A percentile compares a stretch with the other conserved stretches of the same genome.
Conservation (phyloP, 1,284 basidiomycete species). For the Cryptococcus sp. region DNA sequence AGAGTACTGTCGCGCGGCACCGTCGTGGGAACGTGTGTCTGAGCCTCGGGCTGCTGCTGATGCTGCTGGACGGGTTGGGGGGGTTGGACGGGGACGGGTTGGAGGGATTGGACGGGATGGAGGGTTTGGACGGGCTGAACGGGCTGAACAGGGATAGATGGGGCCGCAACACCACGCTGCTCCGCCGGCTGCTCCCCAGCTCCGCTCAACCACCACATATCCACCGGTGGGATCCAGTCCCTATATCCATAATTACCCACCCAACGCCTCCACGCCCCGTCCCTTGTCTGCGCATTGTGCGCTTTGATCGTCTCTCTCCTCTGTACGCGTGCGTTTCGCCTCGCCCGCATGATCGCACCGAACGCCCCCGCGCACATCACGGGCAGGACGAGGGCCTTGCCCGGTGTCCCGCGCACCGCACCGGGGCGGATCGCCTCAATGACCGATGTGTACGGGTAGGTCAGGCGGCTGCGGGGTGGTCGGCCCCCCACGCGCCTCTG, state of each 20-base stretch:
- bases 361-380: neutral
- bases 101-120: too few species aligned
- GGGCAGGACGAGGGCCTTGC: neutral
- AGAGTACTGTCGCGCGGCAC: too few species aligned
- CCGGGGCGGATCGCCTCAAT: neutral
- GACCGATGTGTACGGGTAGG: neutral
- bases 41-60: too few species aligned
- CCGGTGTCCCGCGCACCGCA: neutral
- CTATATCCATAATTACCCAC: constrained; percentile 11
- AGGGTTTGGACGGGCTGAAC: too few species aligned
- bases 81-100: too few species aligned
- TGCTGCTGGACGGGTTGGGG: too few species aligned
- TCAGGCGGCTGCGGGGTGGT: neutral
- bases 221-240: neutral
- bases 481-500: neutral
- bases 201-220: constrained; percentile 12
- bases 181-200: too few species aligned
- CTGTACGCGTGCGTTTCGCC: neutral
- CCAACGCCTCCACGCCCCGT: constrained; percentile 11
- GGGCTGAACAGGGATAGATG: too few species aligned
- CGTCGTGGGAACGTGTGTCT: too few species aligned
- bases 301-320: constrained; percentile 5
- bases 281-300: constrained; percentile 7
- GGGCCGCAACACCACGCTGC: too few species aligned
- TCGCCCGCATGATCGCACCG: constrained; percentile 4